Evolutionary conservation across 2,329 filamentous ascomycete species (phyloP).

Genomic region (Rugonectria rugulosa): DNA sequence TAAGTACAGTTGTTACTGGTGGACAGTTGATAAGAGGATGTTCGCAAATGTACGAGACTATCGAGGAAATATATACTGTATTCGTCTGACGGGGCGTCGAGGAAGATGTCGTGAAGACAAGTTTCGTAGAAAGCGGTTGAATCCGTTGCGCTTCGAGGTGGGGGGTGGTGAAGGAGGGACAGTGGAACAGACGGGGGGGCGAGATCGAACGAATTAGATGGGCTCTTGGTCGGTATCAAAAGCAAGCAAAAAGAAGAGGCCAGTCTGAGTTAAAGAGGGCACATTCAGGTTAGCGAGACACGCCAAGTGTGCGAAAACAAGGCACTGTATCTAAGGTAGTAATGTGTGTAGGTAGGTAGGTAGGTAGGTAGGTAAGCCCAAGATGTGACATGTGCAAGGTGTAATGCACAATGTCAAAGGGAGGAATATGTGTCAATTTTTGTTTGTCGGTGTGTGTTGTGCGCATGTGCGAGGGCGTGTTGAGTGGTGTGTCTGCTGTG

Average conservation of each 20-base stretch:
- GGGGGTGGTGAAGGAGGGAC: constrained; percentile 6
- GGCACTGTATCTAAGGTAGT: too few species aligned
- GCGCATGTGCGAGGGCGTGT: constrained; percentile 4
- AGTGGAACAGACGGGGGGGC: constrained; percentile 11
- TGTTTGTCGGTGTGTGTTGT: constrained; percentile 3
- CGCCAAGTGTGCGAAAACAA: too few species aligned
- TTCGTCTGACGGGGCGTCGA: not conserved
- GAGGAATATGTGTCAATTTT: constrained; percentile 14
- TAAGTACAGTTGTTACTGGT: too few species aligned
- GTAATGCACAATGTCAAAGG: too few species aligned
- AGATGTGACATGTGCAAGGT: too few species aligned
- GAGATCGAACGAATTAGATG: constrained; percentile 22
- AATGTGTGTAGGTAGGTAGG: too few species aligned
- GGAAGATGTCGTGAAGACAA: constrained; percentile 8
- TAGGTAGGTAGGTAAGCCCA: too few species aligned
- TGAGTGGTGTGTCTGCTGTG: constrained; percentile 17
- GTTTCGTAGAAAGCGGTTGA: constrained; percentile 9
- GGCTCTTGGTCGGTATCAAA: constrained; percentile 20
- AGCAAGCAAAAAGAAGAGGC: constrained; percentile 9
- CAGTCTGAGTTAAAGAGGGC: constrained; percentile 9
- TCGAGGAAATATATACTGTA: constrained; percentile 2
- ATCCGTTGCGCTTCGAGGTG: constrained; percentile 16
- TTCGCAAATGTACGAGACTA: too few species aligned
- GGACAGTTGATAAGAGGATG: too few species aligned
- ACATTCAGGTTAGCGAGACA: constrained; percentile 8